A percentile compares a stretch with the other conserved stretches of the same genome.
Evolutionary conservation across 306 rosid genomes (phyloP).

Genomic region (Quercus aquifolioides): DNA sequence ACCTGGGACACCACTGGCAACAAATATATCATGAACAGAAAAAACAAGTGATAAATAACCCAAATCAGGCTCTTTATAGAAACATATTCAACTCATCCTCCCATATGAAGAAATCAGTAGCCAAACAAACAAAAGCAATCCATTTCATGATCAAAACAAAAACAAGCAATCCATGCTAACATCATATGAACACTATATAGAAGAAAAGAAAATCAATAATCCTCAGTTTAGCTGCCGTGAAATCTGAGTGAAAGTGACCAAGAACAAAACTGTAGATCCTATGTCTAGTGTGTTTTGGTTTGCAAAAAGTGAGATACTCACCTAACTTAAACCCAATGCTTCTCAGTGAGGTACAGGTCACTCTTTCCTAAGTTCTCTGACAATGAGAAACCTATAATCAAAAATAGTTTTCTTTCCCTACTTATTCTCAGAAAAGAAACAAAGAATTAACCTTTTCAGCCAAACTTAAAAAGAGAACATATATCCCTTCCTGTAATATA

Average conservation of each 20-base stretch:
- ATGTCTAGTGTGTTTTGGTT: slow-evolving; percentile 12
- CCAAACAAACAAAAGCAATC: slow-evolving; percentile 9
- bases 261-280: neutral
- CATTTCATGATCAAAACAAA: slow-evolving; percentile 1
- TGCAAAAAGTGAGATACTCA: neutral
- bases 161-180: slow-evolving; percentile 14
- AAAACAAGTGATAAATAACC: neutral
- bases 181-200: slow-evolving; percentile 8
- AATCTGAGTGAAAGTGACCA: slow-evolving; percentile 1
- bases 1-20: neutral
- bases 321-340: slow-evolving; percentile 14
- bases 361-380: slow-evolving; percentile 12
- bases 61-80: slow-evolving; percentile 18
- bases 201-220: slow-evolving; percentile 13
- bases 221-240: slow-evolving; percentile 24
- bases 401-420: neutral
- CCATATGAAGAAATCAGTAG: neutral
- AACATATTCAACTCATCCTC: neutral
- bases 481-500: neutral
- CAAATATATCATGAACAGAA: slow-evolving; percentile 1
- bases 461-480: neutral
- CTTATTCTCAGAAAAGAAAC: slow-evolving; percentile 10
- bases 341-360: slow-evolving; percentile 10
- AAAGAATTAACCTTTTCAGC: slow-evolving; percentile 11
- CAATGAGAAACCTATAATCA: slow-evolving; percentile 9